phyloP scores from a whole-genome alignment of 1,284 basidiomycete species.

The Irpex sp. region DNA sequence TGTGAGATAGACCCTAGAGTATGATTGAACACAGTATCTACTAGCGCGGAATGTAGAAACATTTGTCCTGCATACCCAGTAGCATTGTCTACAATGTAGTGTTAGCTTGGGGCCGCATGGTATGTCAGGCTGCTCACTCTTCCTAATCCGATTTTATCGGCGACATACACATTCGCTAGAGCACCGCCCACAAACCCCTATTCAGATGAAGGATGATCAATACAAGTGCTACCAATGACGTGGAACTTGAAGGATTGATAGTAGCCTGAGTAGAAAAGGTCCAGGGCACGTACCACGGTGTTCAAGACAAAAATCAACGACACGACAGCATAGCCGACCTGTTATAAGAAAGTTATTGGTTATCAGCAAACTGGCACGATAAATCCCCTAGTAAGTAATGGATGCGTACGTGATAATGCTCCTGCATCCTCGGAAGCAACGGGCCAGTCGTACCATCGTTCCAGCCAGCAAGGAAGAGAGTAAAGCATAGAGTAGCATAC shows the following conservation, averaged over 20 bases:
- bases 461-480: conserved; percentile 49
- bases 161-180: conserved; percentile 42
- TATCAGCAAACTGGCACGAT: neutral
- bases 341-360: neutral
- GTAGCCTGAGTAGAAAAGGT: too few relatives aligned
- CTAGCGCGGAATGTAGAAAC: too few relatives aligned
- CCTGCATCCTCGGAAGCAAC: conserved; percentile 49
- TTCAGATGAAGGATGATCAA: too few relatives aligned
- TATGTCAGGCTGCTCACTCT: conserved; percentile 29
- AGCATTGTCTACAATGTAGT: conserved; percentile 22
- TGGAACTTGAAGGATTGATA: too few relatives aligned
- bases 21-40: too few relatives aligned
- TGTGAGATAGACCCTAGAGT: conserved; percentile 28
- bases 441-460: conserved; percentile 58
- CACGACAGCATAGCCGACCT: conserved; percentile 41
- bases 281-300: conserved; percentile 35
- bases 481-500: conserved; percentile 34
- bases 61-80: conserved; percentile 12
- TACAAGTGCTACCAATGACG: too few relatives aligned
- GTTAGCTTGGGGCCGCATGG: too few relatives aligned
- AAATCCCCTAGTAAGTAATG: neutral
- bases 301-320: conserved; percentile 53
- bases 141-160: conserved; percentile 50
- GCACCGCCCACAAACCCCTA: conserved; percentile 46
- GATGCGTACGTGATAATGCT: conserved; percentile 35